Conservation (phyloP, 768 basidiomycete species). For the Rubroboletus satanas region DNA sequence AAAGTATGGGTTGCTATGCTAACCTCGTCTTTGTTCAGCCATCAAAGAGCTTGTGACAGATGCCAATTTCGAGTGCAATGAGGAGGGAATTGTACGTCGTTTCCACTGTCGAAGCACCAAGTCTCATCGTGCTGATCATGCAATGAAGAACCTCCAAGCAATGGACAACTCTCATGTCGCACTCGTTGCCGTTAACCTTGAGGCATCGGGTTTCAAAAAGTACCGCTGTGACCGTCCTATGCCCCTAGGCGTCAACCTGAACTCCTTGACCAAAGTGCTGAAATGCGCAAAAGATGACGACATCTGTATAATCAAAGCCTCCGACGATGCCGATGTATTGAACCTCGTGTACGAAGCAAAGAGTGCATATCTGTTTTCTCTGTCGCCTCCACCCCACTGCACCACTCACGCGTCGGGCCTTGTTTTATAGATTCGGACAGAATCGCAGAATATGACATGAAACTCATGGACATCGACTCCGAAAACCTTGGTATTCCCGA, state of each 20-base stretch:
- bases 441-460: slow-evolving; percentile 98
- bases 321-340: slow-evolving; percentile 85
- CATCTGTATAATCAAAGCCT: slow-evolving; percentile 83
- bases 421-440: slow-evolving; percentile 70
- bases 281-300: slow-evolving; percentile 98
- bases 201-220: slow-evolving; percentile 72
- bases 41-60: slow-evolving; percentile 98
- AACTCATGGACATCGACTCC: slow-evolving; percentile 98
- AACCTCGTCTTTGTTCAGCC: slow-evolving; percentile 44
- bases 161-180: slow-evolving; percentile 99
- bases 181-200: slow-evolving; percentile 83
- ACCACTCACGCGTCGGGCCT: neutral
- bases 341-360: slow-evolving; percentile 88
- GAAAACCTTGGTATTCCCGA: slow-evolving; percentile 95
- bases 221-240: slow-evolving; percentile 96
- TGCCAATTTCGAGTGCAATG: slow-evolving; percentile 96
- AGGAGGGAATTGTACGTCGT: slow-evolving; percentile 83
- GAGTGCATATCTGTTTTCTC: slow-evolving; percentile 47
- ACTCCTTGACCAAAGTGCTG: slow-evolving; percentile 88
- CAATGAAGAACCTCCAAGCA: slow-evolving; percentile 76
- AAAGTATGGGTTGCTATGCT: neutral
- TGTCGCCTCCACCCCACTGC: neutral
- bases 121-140: neutral
- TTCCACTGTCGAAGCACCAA: neutral
- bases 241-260: slow-evolving; percentile 84